Conservation (phyloP, 148 eudicot species). For the Camellia granthamiana region DNA sequence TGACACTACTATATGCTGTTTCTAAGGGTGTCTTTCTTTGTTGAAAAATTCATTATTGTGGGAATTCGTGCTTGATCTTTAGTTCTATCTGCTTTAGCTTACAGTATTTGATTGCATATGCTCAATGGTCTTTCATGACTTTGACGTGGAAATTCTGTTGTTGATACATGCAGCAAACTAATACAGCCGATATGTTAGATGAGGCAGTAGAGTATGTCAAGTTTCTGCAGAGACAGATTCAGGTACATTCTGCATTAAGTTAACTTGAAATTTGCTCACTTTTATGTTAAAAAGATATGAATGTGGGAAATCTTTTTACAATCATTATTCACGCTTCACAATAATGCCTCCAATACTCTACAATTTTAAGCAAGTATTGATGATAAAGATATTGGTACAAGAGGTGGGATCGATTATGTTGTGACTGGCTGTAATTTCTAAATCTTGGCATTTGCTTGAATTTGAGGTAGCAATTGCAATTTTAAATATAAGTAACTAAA, state of each 20-base stretch:
- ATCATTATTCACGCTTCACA: neutral
- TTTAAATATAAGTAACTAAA: neutral
- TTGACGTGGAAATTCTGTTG: conserved; percentile 11
- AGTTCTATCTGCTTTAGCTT: neutral
- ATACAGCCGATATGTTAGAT: conserved; percentile 97
- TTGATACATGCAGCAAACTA: conserved; percentile 72
- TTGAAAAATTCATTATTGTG: neutral
- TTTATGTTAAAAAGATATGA: neutral
- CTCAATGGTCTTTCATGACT: conserved; percentile 4
- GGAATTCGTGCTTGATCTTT: neutral
- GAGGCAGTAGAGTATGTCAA: conserved; percentile 96
- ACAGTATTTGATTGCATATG: conserved; percentile 6
- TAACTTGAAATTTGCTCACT: neutral
- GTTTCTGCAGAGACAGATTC: conserved; percentile 75
- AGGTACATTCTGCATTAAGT: conserved; percentile 36
- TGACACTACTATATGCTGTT: neutral
- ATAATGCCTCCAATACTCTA: neutral
- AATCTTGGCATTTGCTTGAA: no score
- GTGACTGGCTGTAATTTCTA: neutral
- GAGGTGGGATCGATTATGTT: neutral
- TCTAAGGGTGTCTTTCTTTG: neutral
- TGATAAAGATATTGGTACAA: neutral
- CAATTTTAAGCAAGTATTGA: neutral
- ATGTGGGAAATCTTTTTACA: neutral
- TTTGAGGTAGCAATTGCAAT: neutral